Conservation (phyloP, 345 rosid genomes). For the Acer saccharum region DNA sequence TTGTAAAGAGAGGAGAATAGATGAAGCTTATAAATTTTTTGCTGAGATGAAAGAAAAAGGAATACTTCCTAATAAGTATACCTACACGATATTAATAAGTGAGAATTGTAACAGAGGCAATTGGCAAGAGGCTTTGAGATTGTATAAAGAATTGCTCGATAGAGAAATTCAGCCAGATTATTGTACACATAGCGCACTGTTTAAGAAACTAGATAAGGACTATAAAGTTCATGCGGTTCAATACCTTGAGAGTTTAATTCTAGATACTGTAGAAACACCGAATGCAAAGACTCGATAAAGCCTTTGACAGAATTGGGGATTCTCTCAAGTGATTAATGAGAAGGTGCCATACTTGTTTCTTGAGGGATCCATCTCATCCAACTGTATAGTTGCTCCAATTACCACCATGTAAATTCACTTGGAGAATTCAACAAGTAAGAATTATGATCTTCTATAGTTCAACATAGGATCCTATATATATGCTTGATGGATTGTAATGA, state of each 20-base stretch:
- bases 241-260: conserved; percentile 49
- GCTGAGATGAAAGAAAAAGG: conserved; percentile 60
- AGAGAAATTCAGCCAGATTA: conserved; percentile 60
- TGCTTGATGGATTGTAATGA: not conserved
- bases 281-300: conserved; percentile 24
- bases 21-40: conserved; percentile 54
- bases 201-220: conserved; percentile 59
- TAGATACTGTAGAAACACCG: conserved; percentile 20
- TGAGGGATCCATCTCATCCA: conserved; percentile 15
- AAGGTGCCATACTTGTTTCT: not conserved
- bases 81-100: conserved; percentile 73
- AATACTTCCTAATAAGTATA: conserved; percentile 60
- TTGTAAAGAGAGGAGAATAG: conserved; percentile 53
- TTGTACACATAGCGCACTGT: conserved; percentile 54
- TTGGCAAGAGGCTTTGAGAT: conserved; percentile 63
- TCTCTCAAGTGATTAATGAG: conserved; percentile 9
- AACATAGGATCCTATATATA: not conserved
- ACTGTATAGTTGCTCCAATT: not conserved
- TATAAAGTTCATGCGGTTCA: conserved; percentile 44
- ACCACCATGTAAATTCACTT: conserved; percentile 9
- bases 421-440: conserved; percentile 21
- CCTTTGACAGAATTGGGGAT: conserved; percentile 2
- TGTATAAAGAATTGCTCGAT: conserved; percentile 71
- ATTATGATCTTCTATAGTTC: not conserved
- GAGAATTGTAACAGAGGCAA: conserved; percentile 47